Base-by-base conservation (phyloP, 441 rosid species). In the Gossypium lobatum region DNA sequence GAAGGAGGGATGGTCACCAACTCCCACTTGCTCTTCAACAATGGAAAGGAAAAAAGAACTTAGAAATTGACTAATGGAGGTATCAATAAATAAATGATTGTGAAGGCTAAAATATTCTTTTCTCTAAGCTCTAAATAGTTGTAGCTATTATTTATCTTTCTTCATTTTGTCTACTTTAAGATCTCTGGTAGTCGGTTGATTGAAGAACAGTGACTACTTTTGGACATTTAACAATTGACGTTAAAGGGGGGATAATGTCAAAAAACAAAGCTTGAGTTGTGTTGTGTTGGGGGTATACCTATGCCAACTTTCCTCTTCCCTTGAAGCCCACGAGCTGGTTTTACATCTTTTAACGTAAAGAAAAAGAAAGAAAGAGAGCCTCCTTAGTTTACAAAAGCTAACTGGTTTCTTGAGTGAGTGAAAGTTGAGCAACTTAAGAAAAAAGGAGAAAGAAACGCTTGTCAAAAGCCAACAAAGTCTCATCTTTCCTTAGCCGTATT, bases 11-110 rank as follows among this genome's bases (percentile, higher is more conserved):
- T 72, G 91, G 88, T 86, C 88, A 89, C 87, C 93, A 81, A 90
- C 92, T 84, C 86, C 88, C 88, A 86, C 91, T 88, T 77, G 84
- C 85, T 79, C 83, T 74, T 79, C 85, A 83, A 83, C 91, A 80
- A 28, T 55, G 61, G 60, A 20, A 54, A 3, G 21, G 14, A 20
- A 48, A 37, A 84, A 72, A 80, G 82, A 84, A 80, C 53, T 77
- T 80, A 74, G 79, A 74, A 59, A 74, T 13, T 60, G 64, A 60
- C 64, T 26, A 4, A 26, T 26, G 31, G 75, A 42, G 18, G 23
- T 26, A 46, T 53, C 63, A 54, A 54, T 34, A 18, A 53, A 60
- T 17, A 60, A 46, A 45, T 62, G 23, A 3, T 26, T 46, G 4
- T 26, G 13, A 6, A 20, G 45, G 11, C 45, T 11, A 46, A 61